Conservation (phyloP, 2,329 filamentous ascomycete species). For the Aspergillus caelatus region DNA sequence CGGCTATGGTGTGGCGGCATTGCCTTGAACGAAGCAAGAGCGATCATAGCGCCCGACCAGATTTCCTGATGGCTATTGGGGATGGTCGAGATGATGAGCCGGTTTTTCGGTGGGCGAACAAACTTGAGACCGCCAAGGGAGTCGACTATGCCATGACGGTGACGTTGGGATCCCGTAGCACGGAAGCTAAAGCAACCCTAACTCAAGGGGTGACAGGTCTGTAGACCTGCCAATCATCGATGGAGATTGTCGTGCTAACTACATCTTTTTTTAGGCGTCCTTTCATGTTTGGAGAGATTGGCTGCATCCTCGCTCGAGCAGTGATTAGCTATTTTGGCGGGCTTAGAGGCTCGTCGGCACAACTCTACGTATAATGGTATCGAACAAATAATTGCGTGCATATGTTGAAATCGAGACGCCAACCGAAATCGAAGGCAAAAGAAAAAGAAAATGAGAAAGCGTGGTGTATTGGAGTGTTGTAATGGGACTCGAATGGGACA, state of each 20-base stretch:
- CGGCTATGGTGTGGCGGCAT: constrained; percentile 70
- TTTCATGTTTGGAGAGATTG: constrained; percentile 57
- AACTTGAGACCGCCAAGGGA: constrained; percentile 60
- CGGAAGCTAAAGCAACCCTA: constrained; percentile 80
- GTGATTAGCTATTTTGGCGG: not conserved
- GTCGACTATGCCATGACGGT: constrained; percentile 79
- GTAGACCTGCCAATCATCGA: constrained; percentile 33
- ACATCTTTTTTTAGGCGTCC: constrained; percentile 45
- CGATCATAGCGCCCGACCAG: constrained; percentile 53
- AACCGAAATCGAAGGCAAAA: not conserved
- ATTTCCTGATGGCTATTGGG: constrained; percentile 87
- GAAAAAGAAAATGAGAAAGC: not conserved
- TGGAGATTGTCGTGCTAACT: constrained; percentile 13
- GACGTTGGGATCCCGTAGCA: constrained; percentile 83
- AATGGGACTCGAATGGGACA: not conserved
- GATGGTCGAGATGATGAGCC: constrained; percentile 93
- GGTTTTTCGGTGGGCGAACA: constrained; percentile 92
- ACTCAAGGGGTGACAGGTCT: constrained; percentile 90
- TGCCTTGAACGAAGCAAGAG: constrained; percentile 60
- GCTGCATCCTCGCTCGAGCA: constrained; percentile 35
- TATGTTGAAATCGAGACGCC: not conserved
- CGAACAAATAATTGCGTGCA: not conserved
- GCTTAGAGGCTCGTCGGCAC: not conserved
- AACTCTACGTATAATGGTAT: not conserved
- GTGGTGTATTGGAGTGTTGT: not conserved